Base-by-base conservation (phyloP, 2,329 filamentous ascomycete genomes). In the Aspergillus vadensis region DNA sequence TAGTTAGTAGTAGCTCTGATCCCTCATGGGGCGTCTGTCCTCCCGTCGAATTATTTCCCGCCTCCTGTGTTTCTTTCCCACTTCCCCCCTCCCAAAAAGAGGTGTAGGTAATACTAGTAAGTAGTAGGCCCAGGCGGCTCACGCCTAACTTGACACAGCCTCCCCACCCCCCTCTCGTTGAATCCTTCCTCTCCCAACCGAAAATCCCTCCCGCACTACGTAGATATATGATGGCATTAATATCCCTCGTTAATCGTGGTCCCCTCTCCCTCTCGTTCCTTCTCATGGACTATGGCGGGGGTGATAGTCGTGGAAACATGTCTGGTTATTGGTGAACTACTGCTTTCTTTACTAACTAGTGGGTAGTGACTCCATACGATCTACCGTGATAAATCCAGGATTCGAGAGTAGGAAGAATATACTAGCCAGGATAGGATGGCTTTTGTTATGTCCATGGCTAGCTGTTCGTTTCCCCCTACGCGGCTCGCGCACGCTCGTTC, bases 131-230 rank as follows among this genome's bases (percentile, higher is more conserved):
- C 32, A 14, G 32, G 32, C 32, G 32, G 32, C 32, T 36, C 32
- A 36, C 32, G 32, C 32, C 32, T 36, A 36, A 36, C 32, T 36
- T 36, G 32, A 36, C 58, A 57, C 60, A 60, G 55, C 62, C 64
- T 51, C 59, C 58, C 57, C n/a, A n/a, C n/a, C 58, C 58, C 4
- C 32, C 12, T 1, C 32, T 14, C 32, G 12, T 14, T 36, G 32
- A 36, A 36, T 48, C 48, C 38, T 36, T 32, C 19, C 19, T 43
- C 50, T 23, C 58, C 57, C 53, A 57, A 54, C 58, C 57, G 50
- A 51, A 63, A 49, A 21, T 62, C 59, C 62, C 9, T 39, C 51
- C 58, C 48, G 47, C 47, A 51, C 55, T 61, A 57, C 21, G 58
- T 41, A 51, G 57, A 62, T 59, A 36, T 36, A 36, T 23, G 19